phyloP scores from a whole-genome alignment of 2,329 filamentous ascomycete species.

The Parafenestella ontariensis region DNA sequence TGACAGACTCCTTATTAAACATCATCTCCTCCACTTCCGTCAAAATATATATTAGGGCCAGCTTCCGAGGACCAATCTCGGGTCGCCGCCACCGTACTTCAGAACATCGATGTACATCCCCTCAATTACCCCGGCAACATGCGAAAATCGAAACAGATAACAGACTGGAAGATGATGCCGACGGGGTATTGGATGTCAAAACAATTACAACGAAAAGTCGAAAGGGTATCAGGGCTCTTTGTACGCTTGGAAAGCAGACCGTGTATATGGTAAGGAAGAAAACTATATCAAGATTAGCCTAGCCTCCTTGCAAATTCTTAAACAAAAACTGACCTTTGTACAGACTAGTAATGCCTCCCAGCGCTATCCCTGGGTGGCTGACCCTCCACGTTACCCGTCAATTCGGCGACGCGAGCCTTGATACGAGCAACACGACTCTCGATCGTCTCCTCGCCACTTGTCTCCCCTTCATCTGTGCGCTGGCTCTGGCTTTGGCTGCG shows the following conservation, averaged over 20 bases:
- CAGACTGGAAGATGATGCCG: constrained; percentile 7
- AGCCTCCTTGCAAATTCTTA: background rate
- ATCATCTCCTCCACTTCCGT: background rate
- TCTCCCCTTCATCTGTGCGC: constrained; percentile 81
- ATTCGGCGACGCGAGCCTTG: constrained; percentile 93
- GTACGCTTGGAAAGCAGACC: constrained; percentile 27
- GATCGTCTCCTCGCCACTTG: constrained; percentile 96
- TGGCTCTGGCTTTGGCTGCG: constrained; percentile 61
- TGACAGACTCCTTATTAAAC: background rate
- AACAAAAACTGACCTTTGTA: constrained; percentile 16
- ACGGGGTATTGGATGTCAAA: constrained; percentile 34
- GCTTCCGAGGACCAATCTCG: background rate
- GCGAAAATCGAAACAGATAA: constrained; percentile 9
- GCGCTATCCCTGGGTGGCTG: constrained; percentile 20
- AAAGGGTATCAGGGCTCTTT: constrained; percentile 42
- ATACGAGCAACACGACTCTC: constrained; percentile 96
- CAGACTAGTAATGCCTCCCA: constrained; percentile 24
- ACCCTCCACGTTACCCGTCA: constrained; percentile 68
- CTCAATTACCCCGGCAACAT: constrained; percentile 17
- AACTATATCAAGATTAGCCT: constrained; percentile 10
- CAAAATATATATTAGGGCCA: constrained; percentile 4
- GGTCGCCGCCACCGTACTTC: constrained; percentile 1
- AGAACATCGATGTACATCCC: constrained; percentile 14
- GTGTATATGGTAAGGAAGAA: constrained; percentile 17
- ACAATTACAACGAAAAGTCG: constrained; percentile 31